Evolutionary conservation across 495 filamentous ascomycete species (phyloP), one percentile per base, ranked within the genome.

Genomic region (Clavariopsis aquatica): DNA sequence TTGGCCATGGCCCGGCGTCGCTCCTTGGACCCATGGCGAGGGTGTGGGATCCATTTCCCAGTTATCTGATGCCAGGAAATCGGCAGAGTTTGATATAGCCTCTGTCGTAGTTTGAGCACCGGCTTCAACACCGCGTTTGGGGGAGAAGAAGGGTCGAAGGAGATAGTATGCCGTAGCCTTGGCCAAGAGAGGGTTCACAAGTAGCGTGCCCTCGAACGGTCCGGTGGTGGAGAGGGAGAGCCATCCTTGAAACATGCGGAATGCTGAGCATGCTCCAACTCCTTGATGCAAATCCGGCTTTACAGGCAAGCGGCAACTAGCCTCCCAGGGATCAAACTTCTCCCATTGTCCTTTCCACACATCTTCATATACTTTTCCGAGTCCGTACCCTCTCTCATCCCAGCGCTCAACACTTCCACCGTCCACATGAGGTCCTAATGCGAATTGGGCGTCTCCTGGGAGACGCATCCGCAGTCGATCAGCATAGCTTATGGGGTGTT

Each of bases 201-300:
- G 82, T 51, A 96, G 76, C 0, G 91, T 92, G 1, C 92, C 92
- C 72, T 94, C 88, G 8, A 84, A 82, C 0, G 89, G 87, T 0
- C 81, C 85, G 0, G 84, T 88, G 34, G 79, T 73, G 38, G 89
- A 92, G 83, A 96, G 89, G 38, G 87, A 85, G 24, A 96, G 76
- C 92, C 92, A 96, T 13, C 90, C 92, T 71, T 96, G 92, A 68
- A 88, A 93, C 82, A 92, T 91, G 4, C 92, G 82, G 75, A 93
- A 89, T 85, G 92, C 91, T 7, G 84, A 88, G 75, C 90, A 93
- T 13, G 88, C 85, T 0, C 92, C 92, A 0, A 90, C 82, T 2
- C 92, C 92, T 60, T 92, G 83, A 74, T 96, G 92, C 52, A 94
- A 71, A 69, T 96, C 87, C 70, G 85, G 87, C 23, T 84, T 81